Percentiles rank a stretch among this genome's conserved stretches.
Conservation (phyloP, 768 basidiomycete genomes). For the Chalciporus piperatus region DNA sequence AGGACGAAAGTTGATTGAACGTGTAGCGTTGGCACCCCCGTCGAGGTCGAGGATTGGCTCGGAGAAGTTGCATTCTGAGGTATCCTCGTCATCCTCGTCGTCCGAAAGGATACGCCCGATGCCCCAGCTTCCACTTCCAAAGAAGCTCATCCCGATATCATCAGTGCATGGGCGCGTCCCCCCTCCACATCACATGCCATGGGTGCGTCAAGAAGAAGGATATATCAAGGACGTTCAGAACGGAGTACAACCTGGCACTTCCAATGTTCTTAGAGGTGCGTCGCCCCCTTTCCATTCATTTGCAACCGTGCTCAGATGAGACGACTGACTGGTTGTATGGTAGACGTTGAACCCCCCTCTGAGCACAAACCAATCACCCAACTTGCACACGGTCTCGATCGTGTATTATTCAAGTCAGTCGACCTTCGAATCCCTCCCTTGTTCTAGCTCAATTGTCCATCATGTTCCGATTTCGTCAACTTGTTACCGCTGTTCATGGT, state of each 20-base stretch:
- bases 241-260: background rate
- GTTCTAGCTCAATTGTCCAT: background rate
- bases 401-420: slow-evolving; percentile 74
- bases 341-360: slow-evolving; percentile 45
- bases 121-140: slow-evolving; percentile 4
- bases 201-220: slow-evolving; percentile 28
- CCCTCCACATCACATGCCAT: slow-evolving; percentile 23
- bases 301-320: background rate
- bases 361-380: slow-evolving; percentile 55
- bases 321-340: background rate
- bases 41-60: too few species aligned
- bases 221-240: slow-evolving; percentile 12
- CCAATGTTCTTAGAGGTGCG: slow-evolving; percentile 18
- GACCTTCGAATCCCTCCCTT: background rate
- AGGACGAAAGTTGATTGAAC: too few species aligned
- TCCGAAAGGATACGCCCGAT: background rate
- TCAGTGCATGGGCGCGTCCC: slow-evolving; percentile 8
- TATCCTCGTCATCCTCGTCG: too few species aligned
- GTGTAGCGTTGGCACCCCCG: too few species aligned
- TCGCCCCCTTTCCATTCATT: background rate
- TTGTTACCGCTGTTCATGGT: background rate
- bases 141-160: background rate
- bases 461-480: background rate
- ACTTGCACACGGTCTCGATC: slow-evolving; percentile 63
- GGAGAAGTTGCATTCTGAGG: too few species aligned